A percentile compares a stretch with the other conserved stretches of the same genome.
Evolutionary conservation across 306 rosid species (phyloP).

Genomic region (Rosa rugosa): DNA sequence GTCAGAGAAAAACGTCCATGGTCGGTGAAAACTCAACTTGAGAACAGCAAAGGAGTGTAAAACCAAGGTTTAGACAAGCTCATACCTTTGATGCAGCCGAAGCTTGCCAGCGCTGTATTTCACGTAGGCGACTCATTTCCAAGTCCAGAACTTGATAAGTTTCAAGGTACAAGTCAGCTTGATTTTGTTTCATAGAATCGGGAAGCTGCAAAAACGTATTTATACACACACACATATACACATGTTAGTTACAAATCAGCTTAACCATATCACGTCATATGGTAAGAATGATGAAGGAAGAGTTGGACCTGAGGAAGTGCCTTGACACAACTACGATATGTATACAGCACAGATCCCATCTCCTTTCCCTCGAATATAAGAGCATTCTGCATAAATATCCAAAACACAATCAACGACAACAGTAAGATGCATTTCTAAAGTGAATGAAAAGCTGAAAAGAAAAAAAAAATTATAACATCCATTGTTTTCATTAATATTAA

Average conservation of each 20-base stretch:
- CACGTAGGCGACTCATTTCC: slow-evolving; percentile 98
- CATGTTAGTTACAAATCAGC: slow-evolving; percentile 12
- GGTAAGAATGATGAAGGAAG: slow-evolving; percentile 11
- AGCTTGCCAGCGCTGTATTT: slow-evolving; percentile 97
- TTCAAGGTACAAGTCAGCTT: slow-evolving; percentile 93
- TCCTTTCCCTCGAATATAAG: slow-evolving; percentile 94
- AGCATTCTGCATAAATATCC: slow-evolving; percentile 51
- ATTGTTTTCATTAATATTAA: background rate
- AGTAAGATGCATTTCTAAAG: background rate
- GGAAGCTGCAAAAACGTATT: slow-evolving; percentile 61
- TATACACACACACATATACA: slow-evolving; percentile 1
- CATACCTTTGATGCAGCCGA: slow-evolving; percentile 88
- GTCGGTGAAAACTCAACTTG: slow-evolving; percentile 18
- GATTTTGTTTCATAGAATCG: slow-evolving; percentile 99
- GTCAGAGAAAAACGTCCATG: slow-evolving; percentile 26
- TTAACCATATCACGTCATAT: background rate
- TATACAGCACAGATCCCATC: slow-evolving; percentile 93
- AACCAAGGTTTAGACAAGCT: slow-evolving; percentile 3
- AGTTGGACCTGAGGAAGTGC: slow-evolving; percentile 94
- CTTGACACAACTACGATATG: slow-evolving; percentile 95
- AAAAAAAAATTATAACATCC: background rate
- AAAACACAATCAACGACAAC: background rate
- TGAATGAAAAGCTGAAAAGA: background rate
- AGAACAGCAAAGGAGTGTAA: slow-evolving; percentile 13
- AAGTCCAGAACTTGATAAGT: slow-evolving; percentile 97